Base-by-base conservation (phyloP, 2,329 filamentous ascomycete genomes). In the Chaetomiaceae sp. region DNA sequence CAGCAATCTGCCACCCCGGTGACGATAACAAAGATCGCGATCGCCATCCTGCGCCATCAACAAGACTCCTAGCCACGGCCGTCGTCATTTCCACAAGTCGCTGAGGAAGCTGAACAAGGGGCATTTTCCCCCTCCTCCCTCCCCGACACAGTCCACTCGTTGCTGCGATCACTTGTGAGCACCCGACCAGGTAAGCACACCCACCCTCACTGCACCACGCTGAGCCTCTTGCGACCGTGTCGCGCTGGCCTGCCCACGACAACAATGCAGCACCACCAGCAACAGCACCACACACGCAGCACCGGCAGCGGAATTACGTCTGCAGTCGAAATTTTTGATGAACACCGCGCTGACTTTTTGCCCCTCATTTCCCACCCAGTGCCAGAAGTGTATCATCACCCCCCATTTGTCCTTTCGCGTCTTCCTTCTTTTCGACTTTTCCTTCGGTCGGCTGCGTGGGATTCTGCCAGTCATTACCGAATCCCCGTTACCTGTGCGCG, bases 401-500 rank as follows among this genome's bases (percentile, higher is more conserved):
- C 52, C 49, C 50, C 50, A 50, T 55, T 44, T n/a, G n/a, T n/a
- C n/a, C 27, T 45, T 38, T 51, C 48, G 50, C 60, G 53, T 52
- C 50, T 53, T 17, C 44, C 30, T 47, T 53, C 44, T 53, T 45
- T 40, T 50, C 44, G 51, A 49, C 13, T 33, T 50, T 56, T 33
- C 48, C 49, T 45, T 44, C 48, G 54, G 43, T 56, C 56, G 55
- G 54, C 54, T 56, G 23, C 33, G 57, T 60, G 58, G 55, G 57
- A 63, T 64, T n/a, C 60, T 63, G 62, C 53, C 57, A 49, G 59
- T 60, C 59, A 51, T 49, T 56, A 60, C 57, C 57, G 49, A 54
- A 55, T 38, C 48, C 48, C 49, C 54, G 27, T 34, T 20, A 41
- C 48, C 46, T 51, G 40, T 55, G 55, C 54, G 66, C 66, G 68